Evolutionary conservation across 441 rosid species (phyloP).

Genomic region (Eugenia klotzschiana): DNA sequence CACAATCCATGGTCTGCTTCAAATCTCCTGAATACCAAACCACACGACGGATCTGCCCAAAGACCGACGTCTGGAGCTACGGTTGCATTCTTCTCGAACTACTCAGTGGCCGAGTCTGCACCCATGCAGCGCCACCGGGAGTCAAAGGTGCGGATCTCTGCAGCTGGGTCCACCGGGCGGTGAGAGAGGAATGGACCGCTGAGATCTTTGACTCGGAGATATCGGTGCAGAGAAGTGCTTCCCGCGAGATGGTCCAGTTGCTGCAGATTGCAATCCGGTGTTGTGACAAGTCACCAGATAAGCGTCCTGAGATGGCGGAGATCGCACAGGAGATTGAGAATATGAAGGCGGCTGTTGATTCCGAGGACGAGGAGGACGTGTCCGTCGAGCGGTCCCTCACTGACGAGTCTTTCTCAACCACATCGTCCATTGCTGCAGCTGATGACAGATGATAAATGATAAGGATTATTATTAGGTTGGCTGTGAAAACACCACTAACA

Average conservation of each 20-base stretch:
- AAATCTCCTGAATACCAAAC: conserved; percentile 36
- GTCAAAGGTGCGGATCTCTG: conserved; percentile 31
- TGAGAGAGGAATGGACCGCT: conserved; percentile 57
- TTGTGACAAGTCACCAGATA: conserved; percentile 32
- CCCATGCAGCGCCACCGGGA: conserved; percentile 33
- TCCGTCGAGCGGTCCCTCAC: conserved; percentile 30
- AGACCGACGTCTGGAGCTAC: conserved; percentile 44
- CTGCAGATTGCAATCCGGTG: conserved; percentile 36
- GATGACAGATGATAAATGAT: neutral
- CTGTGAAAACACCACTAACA: neutral
- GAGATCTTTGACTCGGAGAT: conserved; percentile 50
- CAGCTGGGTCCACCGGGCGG: conserved; percentile 48
- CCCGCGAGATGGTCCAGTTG: conserved; percentile 29
- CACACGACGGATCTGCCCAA: conserved; percentile 16
- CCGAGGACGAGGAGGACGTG: conserved; percentile 23
- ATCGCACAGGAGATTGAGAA: conserved; percentile 29
- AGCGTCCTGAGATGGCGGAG: conserved; percentile 41
- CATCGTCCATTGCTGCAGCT: neutral
- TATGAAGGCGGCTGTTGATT: conserved; percentile 3
- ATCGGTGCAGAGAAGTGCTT: conserved; percentile 21
- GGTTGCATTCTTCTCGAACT: conserved; percentile 37
- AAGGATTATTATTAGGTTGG: neutral
- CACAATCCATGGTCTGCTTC: conserved; percentile 22
- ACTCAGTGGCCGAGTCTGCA: conserved; percentile 25
- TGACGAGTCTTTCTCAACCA: conserved; percentile 30